Evolutionary conservation across 768 basidiomycete species (phyloP), one percentile per base, ranked within the genome.

Genomic region (Mycena haematopus): DNA sequence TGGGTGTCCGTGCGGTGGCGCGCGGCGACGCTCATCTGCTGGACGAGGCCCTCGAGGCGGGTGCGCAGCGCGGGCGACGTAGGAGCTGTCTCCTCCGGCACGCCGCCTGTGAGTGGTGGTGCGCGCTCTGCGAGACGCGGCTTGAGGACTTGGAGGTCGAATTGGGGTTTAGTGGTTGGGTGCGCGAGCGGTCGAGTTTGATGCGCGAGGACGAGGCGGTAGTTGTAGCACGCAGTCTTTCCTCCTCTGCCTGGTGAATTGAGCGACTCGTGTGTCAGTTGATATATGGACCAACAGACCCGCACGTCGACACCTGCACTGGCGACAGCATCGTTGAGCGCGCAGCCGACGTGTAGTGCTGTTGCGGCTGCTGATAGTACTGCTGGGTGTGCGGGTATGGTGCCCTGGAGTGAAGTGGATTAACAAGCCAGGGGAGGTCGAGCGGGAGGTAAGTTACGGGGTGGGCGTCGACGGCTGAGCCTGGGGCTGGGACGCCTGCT

Each of bases 261-360:
- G n/a, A 59, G 14, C 47, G 21, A 35, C 19, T 6, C 44, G 44
- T 29, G 24, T 6, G 11, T 25, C 15, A 36, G 11, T 22, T 14
- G n/a, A n/a, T n/a, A 22, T 14, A 17, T 36, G 24, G 35, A n/a
- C 67, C 70, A 62, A 73, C 81, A 65, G 67, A 92, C n/a, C n/a
- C n/a, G n/a, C n/a, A n/a, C n/a, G n/a, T n/a, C n/a, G n/a, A n/a
- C n/a, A n/a, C n/a, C n/a, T n/a, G n/a, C n/a, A n/a, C 90, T 92
- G 9, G 90, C 91, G 3, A 93, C 77, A 4, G 91, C 92, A 67
- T 94, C 92, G 56, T 92, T 93, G 46, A 93, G 69, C 7, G 88
- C 90, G 53, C 47, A 52, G 52, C 36, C 15, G n/a, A n/a, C n/a
- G n/a, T n/a, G n/a, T n/a, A n/a, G n/a, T 62, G 56, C 38, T 61